Evolutionary conservation across 1,284 basidiomycete genomes (phyloP), one percentile per base, ranked within the genome.

Genomic region (Malassezia caprae): DNA sequence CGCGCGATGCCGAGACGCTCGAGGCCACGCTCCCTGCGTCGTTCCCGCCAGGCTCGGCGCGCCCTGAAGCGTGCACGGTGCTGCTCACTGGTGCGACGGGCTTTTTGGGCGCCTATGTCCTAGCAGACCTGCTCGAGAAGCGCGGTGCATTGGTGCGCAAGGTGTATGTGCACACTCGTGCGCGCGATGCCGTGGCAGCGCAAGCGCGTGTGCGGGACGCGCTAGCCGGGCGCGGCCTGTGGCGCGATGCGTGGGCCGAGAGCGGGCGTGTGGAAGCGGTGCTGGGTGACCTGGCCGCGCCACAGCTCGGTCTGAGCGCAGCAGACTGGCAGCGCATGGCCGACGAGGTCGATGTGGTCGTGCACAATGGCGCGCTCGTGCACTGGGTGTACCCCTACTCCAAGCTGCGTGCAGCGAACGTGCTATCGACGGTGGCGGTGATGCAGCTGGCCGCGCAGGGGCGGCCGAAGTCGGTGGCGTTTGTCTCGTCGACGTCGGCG

Each of bases 351-450:
- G 90, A 96, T 72, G 83, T 83, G 1, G 80, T 99, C 27, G 74
- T 98, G 52, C 94, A 98, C 76, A 99, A 99, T 68, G 94, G 94
- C 42, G 94, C 94, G 21, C 78, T 98, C 73, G 94, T 98, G 13
- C 94, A 98, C 74, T 99, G 94, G 94, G 89, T 98, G 2, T 98
- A 96, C 76, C 90, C 91, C 0, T 99, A 99, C 77, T 85, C 89
- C 73, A 90, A 86, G 76, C 81, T 99, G 32, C 86, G 91, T 15
- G 81, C 85, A 0, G 83, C 91, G 26, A 99, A 98, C 73, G 94
- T 98, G 12, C 73, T 91, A 3, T 85, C 87, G 0, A 98, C 94
- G 2, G 70, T 96, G 52, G 86, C 86, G 2, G 83, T 84, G 1
- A 80, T 96, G 50, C 82, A 87, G 46, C 81, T 99, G 27, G 88